phyloP scores from a whole-genome alignment of 768 basidiomycete species.

The Pleurotus ostreatus region DNA sequence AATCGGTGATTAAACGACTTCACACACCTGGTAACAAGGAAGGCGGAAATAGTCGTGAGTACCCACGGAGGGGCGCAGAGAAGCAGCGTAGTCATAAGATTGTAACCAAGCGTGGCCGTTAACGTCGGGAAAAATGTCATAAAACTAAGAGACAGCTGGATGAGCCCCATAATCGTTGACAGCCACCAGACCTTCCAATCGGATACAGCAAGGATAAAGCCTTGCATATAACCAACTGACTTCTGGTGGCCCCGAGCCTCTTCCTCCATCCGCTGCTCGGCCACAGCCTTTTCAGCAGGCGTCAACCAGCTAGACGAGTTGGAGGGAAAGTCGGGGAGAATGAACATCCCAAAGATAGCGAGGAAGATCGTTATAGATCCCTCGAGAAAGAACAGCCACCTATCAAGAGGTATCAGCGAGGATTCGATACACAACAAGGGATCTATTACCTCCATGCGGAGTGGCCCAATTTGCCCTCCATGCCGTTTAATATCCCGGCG shows the following conservation, averaged over 20 bases:
- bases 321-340: conserved; percentile 43
- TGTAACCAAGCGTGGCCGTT: conserved; percentile 45
- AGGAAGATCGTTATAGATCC: conserved; percentile 37
- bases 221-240: conserved; percentile 36
- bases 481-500: conserved; percentile 39
- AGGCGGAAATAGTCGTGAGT: conserved; percentile 16
- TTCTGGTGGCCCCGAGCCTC: conserved; percentile 21
- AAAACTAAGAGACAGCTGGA: conserved; percentile 46
- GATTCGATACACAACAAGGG: background rate
- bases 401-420: conserved; percentile 14
- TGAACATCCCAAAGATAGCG: conserved; percentile 33
- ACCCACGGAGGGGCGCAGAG: conserved; percentile 46
- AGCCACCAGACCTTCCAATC: conserved; percentile 67
- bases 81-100: conserved; percentile 48
- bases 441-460: conserved; percentile 40
- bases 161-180: conserved; percentile 41
- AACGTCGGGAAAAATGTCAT: conserved; percentile 59
- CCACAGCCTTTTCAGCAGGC: conserved; percentile 34
- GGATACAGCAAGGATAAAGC: conserved; percentile 44
- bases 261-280: conserved; percentile 44
- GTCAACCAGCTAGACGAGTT: conserved; percentile 32
- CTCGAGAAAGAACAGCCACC: conserved; percentile 43
- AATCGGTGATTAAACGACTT: background rate
- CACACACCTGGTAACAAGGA: background rate
- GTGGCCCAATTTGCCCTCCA: conserved; percentile 40